phyloP scores from a whole-genome alignment of 163 green algal genomes.

The Volvox carteri region DNA sequence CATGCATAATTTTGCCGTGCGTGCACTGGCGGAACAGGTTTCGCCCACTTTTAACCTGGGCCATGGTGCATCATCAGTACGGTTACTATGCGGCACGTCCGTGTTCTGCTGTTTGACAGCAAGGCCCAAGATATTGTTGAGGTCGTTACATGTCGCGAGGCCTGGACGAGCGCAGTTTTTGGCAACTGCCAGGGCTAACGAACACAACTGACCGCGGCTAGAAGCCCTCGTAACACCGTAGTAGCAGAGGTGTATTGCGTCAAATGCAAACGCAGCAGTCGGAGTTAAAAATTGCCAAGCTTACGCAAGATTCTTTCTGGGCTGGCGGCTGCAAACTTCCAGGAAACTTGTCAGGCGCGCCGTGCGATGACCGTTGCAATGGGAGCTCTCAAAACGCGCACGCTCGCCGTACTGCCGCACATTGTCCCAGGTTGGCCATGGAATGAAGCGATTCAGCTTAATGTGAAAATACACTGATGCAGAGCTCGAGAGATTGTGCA shows the following conservation, averaged over 20 bases:
- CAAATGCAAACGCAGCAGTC: too few relatives aligned
- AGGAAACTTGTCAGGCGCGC: background rate
- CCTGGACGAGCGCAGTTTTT: background rate
- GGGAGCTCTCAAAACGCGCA: background rate
- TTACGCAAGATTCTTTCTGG: too few relatives aligned
- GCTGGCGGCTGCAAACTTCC: background rate
- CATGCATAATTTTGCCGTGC: too few relatives aligned
- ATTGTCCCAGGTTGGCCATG: too few relatives aligned
- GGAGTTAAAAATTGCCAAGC: too few relatives aligned
- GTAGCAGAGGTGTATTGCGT: too few relatives aligned
- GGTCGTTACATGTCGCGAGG: background rate
- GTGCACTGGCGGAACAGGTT: background rate
- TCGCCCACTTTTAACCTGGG: background rate
- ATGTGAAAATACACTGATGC: too few relatives aligned
- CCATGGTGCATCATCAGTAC: background rate
- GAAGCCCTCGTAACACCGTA: background rate
- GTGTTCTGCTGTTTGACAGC: too few relatives aligned
- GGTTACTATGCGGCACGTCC: background rate
- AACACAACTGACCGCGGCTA: background rate
- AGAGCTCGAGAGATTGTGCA: too few relatives aligned
- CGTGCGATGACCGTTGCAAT: background rate
- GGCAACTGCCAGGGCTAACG: background rate
- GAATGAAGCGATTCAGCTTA: too few relatives aligned
- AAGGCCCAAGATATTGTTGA: too few relatives aligned
- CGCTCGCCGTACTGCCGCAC: background rate